A percentile compares a stretch with the other conserved stretches of the same genome.
phyloP scores from a whole-genome alignment of 306 rosid genomes.

The Cucumis cinereus region DNA sequence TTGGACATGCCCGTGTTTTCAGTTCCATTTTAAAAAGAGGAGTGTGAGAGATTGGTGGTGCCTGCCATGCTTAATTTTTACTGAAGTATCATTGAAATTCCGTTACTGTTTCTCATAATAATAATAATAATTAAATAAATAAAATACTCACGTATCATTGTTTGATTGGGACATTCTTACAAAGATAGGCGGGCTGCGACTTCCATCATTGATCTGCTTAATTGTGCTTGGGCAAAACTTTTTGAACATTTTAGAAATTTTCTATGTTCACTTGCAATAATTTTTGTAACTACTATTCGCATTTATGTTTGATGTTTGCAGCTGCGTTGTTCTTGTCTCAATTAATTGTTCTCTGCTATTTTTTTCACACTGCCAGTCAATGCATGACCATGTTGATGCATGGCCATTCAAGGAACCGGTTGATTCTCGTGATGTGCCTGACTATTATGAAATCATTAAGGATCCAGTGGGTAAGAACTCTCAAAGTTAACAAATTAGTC shows the following conservation, averaged over 20 bases:
- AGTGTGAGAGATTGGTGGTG: neutral
- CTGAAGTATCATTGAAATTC: neutral
- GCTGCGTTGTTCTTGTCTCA: neutral
- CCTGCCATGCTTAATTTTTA: neutral
- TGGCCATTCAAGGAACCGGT: slow-evolving; percentile 99
- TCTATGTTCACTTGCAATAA: neutral
- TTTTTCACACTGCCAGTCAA: slow-evolving; percentile 35
- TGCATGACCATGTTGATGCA: slow-evolving; percentile 75
- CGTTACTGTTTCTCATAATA: too few species aligned
- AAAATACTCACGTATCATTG: neutral
- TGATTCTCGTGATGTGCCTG: slow-evolving; percentile 86
- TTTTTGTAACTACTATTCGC: neutral
- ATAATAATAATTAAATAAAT: too few species aligned
- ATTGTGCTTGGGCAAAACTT: neutral
- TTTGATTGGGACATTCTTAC: neutral
- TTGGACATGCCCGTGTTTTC: neutral
- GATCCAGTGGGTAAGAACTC: slow-evolving; percentile 77
- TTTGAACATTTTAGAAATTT: neutral
- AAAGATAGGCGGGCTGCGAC: neutral
- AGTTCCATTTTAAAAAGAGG: neutral
- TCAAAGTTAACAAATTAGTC: neutral
- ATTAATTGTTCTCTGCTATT: neutral
- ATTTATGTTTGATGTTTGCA: neutral
- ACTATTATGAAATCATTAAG: slow-evolving; percentile 87
- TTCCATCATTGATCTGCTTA: neutral